Evolutionary conservation across 257 asterid species (phyloP), one percentile per base, ranked within the genome.

Genomic region (Buddleja alternifolia): DNA sequence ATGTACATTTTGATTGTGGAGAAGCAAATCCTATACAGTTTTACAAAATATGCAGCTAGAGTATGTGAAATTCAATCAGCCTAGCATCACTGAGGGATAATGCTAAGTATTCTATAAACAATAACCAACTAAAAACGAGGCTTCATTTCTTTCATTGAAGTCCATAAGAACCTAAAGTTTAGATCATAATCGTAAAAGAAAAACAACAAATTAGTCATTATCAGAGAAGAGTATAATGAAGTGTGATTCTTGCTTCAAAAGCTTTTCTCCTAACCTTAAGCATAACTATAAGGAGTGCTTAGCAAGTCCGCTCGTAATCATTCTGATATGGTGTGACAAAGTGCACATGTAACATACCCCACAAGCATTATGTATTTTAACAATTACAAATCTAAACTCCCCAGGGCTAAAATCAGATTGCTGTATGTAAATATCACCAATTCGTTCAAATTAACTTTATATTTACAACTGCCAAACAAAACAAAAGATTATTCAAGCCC

Each of bases 391-490:
- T 37, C 11, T 24, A 44, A 48, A 17, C 11, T 64, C 10, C 32
- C 56, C 63, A 37, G 47, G 29, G 42, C 32, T 25, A 62, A 56
- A 53, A 50, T 19, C 56, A 48, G 73, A 72, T 60, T 55, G 6
- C 1, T 47, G 47, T 4, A 20, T 6, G 19, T 44, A 53, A 34
- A 34, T 58, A 36, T 57, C 50, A 25, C 37, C 37, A 37, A 66
- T n/a, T 44, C 2, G 14, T 19, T 16, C 20, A 42, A n/a, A 46
- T 21, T 20, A 34, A 29, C 21, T 34, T 14, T 17, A 44, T 25
- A 41, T 62, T 63, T 40, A 32, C 15, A 62, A 40, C 34, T 11
- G 40, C 42, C 9, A 41, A 3, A 24, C 10, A 17, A 23, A 21
- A 32, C n/a, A 36, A 2, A 6, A 61, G 14, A 55, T n/a, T 6